Conservation (phyloP, 1,284 basidiomycete species). For the Ceratobasidium sp. region DNA sequence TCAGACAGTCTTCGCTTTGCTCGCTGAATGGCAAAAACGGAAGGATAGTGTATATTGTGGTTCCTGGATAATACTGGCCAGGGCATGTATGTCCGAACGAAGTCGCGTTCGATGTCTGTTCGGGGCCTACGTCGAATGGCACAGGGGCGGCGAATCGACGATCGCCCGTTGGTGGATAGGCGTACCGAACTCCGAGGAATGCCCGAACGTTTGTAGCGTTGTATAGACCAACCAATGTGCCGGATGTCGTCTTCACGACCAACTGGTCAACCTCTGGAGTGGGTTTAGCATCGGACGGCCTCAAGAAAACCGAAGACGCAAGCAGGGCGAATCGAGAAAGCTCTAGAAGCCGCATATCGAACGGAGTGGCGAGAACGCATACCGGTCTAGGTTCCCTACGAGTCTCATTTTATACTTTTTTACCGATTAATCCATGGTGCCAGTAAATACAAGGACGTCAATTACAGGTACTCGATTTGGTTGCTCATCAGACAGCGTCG, state of each 20-base stretch:
- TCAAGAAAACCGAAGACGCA: background rate
- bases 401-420: background rate
- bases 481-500: background rate
- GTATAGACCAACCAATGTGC: background rate
- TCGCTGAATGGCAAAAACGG: constrained; percentile 2
- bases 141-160: constrained; percentile 2
- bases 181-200: constrained; percentile 2
- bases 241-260: background rate
- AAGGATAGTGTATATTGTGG: background rate
- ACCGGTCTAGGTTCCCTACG: background rate
- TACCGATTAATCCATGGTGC: background rate
- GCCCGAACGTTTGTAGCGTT: background rate
- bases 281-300: background rate
- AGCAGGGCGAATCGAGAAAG: background rate
- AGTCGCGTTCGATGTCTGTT: background rate
- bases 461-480: background rate
- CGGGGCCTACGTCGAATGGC: background rate
- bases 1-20: background rate
- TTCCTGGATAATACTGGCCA: background rate
- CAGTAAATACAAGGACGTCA: background rate
- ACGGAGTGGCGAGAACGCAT: background rate
- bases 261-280: background rate
- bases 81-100: constrained; percentile 6
- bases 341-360: background rate
- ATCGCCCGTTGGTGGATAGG: background rate